These are phyloP conservation scores for Ananas comosus DNA, from an alignment of 176 grass and related monocot genomes.

Conservation along the genomic window DNA sequence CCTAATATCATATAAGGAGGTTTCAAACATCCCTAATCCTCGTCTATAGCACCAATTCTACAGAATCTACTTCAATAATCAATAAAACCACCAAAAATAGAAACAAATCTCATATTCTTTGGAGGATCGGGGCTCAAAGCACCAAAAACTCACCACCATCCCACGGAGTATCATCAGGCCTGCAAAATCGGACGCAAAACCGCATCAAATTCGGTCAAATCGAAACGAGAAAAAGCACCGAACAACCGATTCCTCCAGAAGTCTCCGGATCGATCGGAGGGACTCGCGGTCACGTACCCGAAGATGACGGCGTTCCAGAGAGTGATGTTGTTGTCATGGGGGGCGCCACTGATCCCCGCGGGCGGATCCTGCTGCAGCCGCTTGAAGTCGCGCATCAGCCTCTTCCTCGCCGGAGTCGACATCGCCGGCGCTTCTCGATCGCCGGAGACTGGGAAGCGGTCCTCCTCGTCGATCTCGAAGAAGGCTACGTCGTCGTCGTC, in stretches of 20 bases:
- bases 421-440: constrained; percentile 24
- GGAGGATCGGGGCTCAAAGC: neutral
- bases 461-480: neutral
- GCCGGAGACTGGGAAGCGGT: neutral
- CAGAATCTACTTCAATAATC: no score
- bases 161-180: constrained; percentile 95
- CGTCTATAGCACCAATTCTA: neutral
- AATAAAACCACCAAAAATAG: constrained; percentile 6
- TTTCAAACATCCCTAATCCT: neutral
- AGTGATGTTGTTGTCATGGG: constrained; percentile 97
- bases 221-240: neutral
- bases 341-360: constrained; percentile 87
- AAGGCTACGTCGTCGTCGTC: neutral
- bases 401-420: constrained; percentile 98
- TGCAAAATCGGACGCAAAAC: constrained; percentile 30
- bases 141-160: constrained; percentile 63
- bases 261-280: neutral
- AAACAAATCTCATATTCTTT: neutral
- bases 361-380: constrained; percentile 95
- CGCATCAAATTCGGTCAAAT: constrained; percentile 2
- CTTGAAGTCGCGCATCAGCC: constrained; percentile 98
- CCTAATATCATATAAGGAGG: neutral
- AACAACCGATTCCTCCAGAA: neutral
- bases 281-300: constrained; percentile 27
- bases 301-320: constrained; percentile 99